Conservation (phyloP, 108 stramenopile genomes). For the Cyclotella kingstonii region DNA sequence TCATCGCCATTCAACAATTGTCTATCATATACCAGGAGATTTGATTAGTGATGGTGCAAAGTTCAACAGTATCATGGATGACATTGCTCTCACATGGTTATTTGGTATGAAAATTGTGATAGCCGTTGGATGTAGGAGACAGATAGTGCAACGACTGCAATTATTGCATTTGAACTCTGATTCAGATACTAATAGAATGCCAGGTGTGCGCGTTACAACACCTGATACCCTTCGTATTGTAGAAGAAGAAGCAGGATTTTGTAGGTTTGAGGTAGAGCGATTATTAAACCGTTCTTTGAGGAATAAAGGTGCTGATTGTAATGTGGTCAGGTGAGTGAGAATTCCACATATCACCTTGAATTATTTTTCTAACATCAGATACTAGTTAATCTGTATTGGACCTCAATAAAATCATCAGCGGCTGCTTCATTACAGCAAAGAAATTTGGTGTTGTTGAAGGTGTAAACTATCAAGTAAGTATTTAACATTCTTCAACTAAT, state of each 20-base stretch:
- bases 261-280: conserved; percentile 64
- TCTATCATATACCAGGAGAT: conserved; percentile 91
- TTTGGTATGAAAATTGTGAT: conserved; percentile 90
- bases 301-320: conserved; percentile 50
- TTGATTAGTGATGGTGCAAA: conserved; percentile 36
- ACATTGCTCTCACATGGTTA: conserved; percentile 87
- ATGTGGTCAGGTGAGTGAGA: too few relatives aligned
- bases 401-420: too few relatives aligned
- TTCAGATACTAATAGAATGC: conserved; percentile 1
- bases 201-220: conserved; percentile 41
- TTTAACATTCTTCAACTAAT: neutral
- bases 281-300: conserved; percentile 47
- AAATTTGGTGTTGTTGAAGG: conserved; percentile 52
- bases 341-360: too few relatives aligned
- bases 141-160: conserved; percentile 27
- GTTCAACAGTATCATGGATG: conserved; percentile 86
- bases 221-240: conserved; percentile 36
- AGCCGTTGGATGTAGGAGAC: conserved; percentile 62
- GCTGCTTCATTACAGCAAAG: conserved; percentile 57
- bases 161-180: conserved; percentile 3
- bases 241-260: conserved; percentile 70
- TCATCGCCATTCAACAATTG: conserved; percentile 86
- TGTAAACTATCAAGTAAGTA: conserved; percentile 43
- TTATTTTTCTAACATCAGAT: too few relatives aligned
- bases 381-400: too few relatives aligned